Evolutionary conservation across 768 basidiomycete genomes (phyloP), one percentile per base, ranked within the genome.

Genomic region (Hericium alpestre): DNA sequence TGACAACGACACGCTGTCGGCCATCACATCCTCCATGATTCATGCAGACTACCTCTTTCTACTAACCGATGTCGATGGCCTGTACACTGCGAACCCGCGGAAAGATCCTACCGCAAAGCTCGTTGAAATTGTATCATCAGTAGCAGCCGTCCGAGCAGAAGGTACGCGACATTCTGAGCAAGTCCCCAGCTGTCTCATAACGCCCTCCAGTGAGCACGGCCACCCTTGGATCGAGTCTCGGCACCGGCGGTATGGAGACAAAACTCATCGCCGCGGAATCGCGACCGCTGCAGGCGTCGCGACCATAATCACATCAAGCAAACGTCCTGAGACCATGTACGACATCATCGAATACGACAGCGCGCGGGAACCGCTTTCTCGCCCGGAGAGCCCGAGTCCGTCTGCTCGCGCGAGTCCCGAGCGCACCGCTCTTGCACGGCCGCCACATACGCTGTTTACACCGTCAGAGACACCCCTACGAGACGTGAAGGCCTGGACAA

Each of bases 191-290:
- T 32, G 32, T 32, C 32, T 32, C 32, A 32, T 32, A 10, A 32
- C 8, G 32, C 32, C 32, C 4, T 50, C 23, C 64, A 95, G 96
- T 99, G 8, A 94, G 90, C 69, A 96, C 92, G 0, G 82, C 83
- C 2, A 96, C 96, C 0, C 77, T 95, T 1, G 96, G 96, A 0
- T 94, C 92, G 1, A 90, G 81, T 62, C 79, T 99, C 11, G 96
- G 96, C 0, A 98, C 96, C 1, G 96, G 96, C 0, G 96, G 96
- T 3, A 98, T 98, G 96, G 93, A 96, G 71, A 99, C 96, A 2
- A 99, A 98, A 67, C 81, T 98, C 63, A 96, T 98, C 61, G 96
- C 96, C 1, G 95, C 96, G 0, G 96, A 99, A 92, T 99, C 32
- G 93, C 95, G 4, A 95, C 90, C 0, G 93, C 86, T 0, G 95